A percentile compares a stretch with the other conserved stretches of the same genome.
These are phyloP conservation scores for Malus hybrid DNA, from an alignment of 331 rosid species.

Conservation along the genomic window DNA sequence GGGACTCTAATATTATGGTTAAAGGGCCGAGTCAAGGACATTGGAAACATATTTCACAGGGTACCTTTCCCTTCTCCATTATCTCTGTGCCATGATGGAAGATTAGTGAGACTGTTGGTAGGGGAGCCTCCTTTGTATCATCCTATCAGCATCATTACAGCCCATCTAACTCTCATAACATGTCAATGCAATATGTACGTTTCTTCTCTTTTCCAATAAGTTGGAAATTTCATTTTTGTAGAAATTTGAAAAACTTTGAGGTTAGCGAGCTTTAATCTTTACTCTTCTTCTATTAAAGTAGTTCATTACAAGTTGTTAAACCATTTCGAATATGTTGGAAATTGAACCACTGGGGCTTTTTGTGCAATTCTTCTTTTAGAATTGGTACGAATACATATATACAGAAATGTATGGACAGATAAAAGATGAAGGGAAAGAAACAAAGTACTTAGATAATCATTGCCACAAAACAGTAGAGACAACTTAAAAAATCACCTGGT, in stretches of 20 bases:
- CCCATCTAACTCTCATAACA: not conserved
- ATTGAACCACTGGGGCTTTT: not conserved
- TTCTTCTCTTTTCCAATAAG: not conserved
- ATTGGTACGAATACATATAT: not conserved
- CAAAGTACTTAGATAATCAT: not conserved
- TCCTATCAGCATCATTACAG: not conserved
- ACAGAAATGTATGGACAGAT: not conserved
- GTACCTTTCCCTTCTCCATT: not conserved
- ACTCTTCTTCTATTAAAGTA: not conserved
- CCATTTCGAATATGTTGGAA: not conserved
- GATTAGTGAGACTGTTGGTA: not conserved
- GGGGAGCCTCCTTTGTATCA: not conserved
- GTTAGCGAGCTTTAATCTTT: not conserved
- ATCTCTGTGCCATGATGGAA: not conserved
- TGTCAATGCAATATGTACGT: not conserved
- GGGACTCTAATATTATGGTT: not conserved
- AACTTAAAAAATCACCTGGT: slow-evolving; percentile 61
- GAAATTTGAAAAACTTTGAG: not conserved
- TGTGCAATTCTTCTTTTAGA: not conserved
- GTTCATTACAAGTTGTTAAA: not conserved
- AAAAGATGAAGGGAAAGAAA: not conserved
- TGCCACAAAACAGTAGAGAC: slow-evolving; percentile 1
- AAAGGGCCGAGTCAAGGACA: not conserved
- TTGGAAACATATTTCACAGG: not conserved
- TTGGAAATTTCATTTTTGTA: not conserved